Base-by-base conservation (phyloP, 768 basidiomycete genomes). In the Phylloporus arenicola region DNA sequence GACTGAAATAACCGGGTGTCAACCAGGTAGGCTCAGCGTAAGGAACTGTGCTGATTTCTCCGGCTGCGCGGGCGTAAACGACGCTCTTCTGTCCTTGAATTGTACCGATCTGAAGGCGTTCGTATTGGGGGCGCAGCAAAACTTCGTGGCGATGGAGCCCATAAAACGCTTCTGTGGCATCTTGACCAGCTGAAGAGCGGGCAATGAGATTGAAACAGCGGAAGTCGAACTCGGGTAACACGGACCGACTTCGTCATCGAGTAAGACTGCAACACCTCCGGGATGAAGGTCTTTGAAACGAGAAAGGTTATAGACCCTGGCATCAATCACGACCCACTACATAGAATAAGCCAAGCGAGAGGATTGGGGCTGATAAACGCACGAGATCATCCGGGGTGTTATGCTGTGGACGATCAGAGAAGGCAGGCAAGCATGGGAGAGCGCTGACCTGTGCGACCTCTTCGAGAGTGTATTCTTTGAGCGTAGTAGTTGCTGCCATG, bases 1-100 rank as follows among this genome's bases (percentile, higher is more conserved):
- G 83, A 42, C 72, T 77, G 61, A 84, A 73, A 71, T 81, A 92
- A 16, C 83, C 86, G 3, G 73, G 62, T 0, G 76, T 71, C 46
- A 93, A 68, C 88, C 92, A 95, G 3, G 82, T 84, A 4, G 93
- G 88, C 63, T 96, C 93, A 0, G 82, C 90, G 66, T 93, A 95
- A 0, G 94, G 93, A 1, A 95, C 84, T 35, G 72, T 70, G 55
- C 86, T 88, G 44, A 88, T 57, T 46, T 75, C 77, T 14, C 89
- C 92, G 6, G 70, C 61, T 16, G 70, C 64, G 17, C 72, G 76
- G 25, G 72, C 64, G 43, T 72, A 62, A 40, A 91, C 78, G 50
- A 73, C 63, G 19, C 75, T 75, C 58, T 77, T 67, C 70, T 87
- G 76, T 41, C 82, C 89, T 43, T 76, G 71, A 49, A 94, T 73